Percentiles rank a stretch among this genome's conserved stretches.
phyloP scores from a whole-genome alignment of 2,329 filamentous ascomycete species.

The Passalora sequoiae region DNA sequence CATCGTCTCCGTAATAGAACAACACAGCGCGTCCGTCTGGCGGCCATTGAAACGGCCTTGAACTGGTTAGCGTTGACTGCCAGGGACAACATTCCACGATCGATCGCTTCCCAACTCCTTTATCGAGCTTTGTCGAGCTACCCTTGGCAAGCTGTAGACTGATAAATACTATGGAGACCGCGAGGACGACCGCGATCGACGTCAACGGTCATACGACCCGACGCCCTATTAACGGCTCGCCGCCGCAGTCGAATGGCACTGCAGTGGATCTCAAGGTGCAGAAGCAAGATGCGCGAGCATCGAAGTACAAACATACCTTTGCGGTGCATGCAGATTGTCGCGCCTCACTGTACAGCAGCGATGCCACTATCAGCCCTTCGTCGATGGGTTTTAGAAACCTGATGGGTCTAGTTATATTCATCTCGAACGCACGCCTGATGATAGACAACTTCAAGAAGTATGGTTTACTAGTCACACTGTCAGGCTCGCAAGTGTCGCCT shows the following conservation, averaged over 20 bases:
- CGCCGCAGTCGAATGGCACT: slow-evolving; percentile 5
- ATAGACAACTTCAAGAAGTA: slow-evolving; percentile 98
- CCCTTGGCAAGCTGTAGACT: not conserved
- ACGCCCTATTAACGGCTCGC: not conserved
- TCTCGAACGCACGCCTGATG: slow-evolving; percentile 87
- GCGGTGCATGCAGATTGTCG: slow-evolving; percentile 70
- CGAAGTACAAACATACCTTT: slow-evolving; percentile 79
- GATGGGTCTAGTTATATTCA: slow-evolving; percentile 89
- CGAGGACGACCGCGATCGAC: slow-evolving; percentile 8
- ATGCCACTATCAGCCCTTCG: slow-evolving; percentile 67
- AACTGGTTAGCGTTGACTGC: not conserved
- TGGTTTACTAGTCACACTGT: slow-evolving; percentile 86
- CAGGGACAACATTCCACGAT: not conserved
- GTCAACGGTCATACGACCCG: not conserved
- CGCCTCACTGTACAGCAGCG: slow-evolving; percentile 80
- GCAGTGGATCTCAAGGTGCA: not conserved
- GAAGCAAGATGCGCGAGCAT: slow-evolving; percentile 9
- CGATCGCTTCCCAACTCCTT: not conserved
- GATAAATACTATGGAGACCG: not conserved
- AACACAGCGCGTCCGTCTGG: not conserved
- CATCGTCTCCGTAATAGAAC: not conserved
- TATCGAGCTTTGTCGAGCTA: not conserved
- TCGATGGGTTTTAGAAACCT: slow-evolving; percentile 93
- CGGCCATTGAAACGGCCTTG: not conserved
- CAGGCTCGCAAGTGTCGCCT: slow-evolving; percentile 47